Conservation (phyloP, 768 basidiomycete genomes). For the Tylopilus cervinicoccineus region DNA sequence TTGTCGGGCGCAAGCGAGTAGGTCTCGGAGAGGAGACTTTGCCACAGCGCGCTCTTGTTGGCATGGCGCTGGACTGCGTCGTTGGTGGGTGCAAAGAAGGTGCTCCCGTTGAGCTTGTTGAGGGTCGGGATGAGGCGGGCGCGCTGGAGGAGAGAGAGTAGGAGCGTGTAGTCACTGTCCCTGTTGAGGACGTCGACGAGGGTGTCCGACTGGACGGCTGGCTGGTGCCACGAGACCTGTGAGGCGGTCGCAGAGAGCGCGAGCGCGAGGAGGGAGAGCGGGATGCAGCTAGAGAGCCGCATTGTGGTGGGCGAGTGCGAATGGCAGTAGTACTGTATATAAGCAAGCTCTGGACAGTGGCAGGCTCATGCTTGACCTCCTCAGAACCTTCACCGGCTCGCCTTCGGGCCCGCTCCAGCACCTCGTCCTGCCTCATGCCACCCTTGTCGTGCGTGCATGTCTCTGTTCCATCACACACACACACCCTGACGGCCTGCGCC, state of each 20-base stretch:
- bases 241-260: slow-evolving; percentile 12
- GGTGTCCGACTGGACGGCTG: slow-evolving; percentile 42
- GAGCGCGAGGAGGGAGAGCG: slow-evolving; percentile 32
- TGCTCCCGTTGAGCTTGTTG: slow-evolving; percentile 77
- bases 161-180: slow-evolving; percentile 73
- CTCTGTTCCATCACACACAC: neutral
- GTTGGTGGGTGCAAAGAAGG: slow-evolving; percentile 95
- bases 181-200: slow-evolving; percentile 74
- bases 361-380: slow-evolving; percentile 44
- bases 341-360: slow-evolving; percentile 6
- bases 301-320: slow-evolving; percentile 13
- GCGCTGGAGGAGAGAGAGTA: slow-evolving; percentile 75
- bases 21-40: slow-evolving; percentile 23
- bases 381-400: slow-evolving; percentile 43
- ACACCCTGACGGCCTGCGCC: slow-evolving; percentile 2
- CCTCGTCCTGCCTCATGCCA: slow-evolving; percentile 50
- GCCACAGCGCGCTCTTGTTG: slow-evolving; percentile 31
- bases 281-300: slow-evolving; percentile 34
- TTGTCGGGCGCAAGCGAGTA: slow-evolving; percentile 60
- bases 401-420: slow-evolving; percentile 54
- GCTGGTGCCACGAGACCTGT: slow-evolving; percentile 23
- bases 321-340: slow-evolving; percentile 3
- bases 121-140: slow-evolving; percentile 89
- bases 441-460: slow-evolving; percentile 52
- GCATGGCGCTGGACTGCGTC: slow-evolving; percentile 67